These are phyloP conservation scores for Puccinia horiana DNA, from an alignment of 1,284 basidiomycete genomes.

Conservation along the genomic window DNA sequence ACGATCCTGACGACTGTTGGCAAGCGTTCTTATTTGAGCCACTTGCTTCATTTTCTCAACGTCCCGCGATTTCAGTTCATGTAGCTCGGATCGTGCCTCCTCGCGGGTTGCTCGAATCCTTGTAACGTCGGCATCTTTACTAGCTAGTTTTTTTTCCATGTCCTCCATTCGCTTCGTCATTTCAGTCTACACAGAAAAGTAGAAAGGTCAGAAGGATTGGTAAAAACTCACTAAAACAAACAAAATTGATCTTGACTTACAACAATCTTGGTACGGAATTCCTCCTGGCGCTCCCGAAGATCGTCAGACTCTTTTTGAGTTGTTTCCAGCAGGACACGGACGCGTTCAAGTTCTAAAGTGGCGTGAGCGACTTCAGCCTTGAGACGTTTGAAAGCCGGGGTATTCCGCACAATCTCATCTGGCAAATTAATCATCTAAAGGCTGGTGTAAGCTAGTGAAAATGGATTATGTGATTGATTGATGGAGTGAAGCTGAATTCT, in stretches of 20 bases:
- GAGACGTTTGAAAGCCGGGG: conserved; percentile 52
- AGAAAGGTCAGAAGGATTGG: neutral
- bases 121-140: conserved; percentile 71
- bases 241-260: conserved; percentile 45
- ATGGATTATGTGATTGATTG: neutral
- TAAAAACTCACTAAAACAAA: neutral
- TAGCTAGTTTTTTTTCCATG: conserved; percentile 52
- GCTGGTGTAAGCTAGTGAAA: neutral
- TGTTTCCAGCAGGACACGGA: conserved; percentile 51
- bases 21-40: conserved; percentile 72
- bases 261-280: conserved; percentile 51
- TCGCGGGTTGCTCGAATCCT: conserved; percentile 80
- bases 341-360: conserved; percentile 52
- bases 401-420: conserved; percentile 54
- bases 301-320: conserved; percentile 53
- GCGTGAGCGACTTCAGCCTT: conserved; percentile 53
- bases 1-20: conserved; percentile 75
- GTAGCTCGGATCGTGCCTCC: conserved; percentile 70
- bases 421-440: conserved; percentile 53
- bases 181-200: conserved; percentile 23
- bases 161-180: conserved; percentile 44
- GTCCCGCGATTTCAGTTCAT: conserved; percentile 72
- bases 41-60: conserved; percentile 67
- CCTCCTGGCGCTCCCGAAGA: conserved; percentile 53
- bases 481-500: neutral